Percentiles rank a stretch among this genome's conserved stretches.
Evolutionary conservation across 805 yeast genomes (phyloP).

Genomic region (Barnettozyma pratensis): DNA sequence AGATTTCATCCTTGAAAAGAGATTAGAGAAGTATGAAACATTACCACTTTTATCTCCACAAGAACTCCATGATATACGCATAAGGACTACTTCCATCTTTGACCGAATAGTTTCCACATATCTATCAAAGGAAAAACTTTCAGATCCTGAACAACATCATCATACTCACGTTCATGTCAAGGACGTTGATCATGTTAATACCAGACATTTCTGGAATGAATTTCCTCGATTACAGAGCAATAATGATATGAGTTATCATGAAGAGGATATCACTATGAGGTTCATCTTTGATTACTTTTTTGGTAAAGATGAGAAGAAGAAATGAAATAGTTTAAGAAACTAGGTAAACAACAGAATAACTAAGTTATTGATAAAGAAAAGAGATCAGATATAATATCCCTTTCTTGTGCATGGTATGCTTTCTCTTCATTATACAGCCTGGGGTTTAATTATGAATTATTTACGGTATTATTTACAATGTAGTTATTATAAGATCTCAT

Average conservation of each 20-base stretch:
- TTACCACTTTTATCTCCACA: neutral
- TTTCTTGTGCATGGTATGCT: no score
- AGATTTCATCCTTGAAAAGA: conserved; percentile 18
- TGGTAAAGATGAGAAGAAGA: conserved; percentile 7
- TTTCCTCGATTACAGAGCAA: conserved; percentile 25
- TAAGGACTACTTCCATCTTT: conserved; percentile 1
- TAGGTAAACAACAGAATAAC: no score
- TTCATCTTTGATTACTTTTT: conserved; percentile 24
- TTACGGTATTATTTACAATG: no score
- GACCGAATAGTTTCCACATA: conserved; percentile 2
- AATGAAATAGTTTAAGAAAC: neutral
- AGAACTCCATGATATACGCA: neutral
- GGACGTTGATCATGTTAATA: conserved; percentile 12
- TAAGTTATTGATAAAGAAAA: no score
- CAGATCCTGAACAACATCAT: conserved; percentile 10
- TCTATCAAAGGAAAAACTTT: conserved; percentile 5
- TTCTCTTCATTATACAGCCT: no score
- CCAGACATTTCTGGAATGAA: conserved; percentile 22
- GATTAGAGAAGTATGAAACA: conserved; percentile 15
- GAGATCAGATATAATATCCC: neutral
- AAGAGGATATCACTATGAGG: conserved; percentile 23
- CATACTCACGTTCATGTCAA: conserved; percentile 9
- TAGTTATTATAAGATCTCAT: no score
- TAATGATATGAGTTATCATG: conserved; percentile 24
- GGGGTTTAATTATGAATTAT: no score